A percentile compares a stretch with the other conserved stretches of the same genome.
Conservation (phyloP, 345 rosid species). For the Raphanus sativus region DNA sequence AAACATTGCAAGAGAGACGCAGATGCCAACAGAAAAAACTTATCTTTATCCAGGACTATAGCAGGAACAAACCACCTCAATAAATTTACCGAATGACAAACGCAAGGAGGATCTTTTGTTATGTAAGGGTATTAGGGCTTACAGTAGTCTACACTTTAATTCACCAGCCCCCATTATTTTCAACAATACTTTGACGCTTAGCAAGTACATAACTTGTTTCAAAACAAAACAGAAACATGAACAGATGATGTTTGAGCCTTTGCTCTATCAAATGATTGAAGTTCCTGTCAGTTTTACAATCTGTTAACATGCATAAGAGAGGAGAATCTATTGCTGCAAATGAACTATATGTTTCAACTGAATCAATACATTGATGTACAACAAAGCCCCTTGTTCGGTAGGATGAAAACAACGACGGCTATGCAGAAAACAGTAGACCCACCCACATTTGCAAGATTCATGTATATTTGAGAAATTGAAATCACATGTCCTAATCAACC, state of each 20-base stretch:
- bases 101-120: not conserved
- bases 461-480: conserved; percentile 4
- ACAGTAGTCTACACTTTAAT: conserved; percentile 3
- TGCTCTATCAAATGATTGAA: conserved; percentile 13
- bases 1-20: not conserved
- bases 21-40: conserved; percentile 18
- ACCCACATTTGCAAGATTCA: conserved; percentile 9
- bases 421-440: not conserved
- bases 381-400: conserved; percentile 8
- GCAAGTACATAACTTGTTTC: not conserved
- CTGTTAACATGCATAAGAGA: conserved; percentile 11
- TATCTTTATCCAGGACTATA: conserved; percentile 11
- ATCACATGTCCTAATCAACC: conserved; percentile 11
- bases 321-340: not conserved
- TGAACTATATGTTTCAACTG: not conserved
- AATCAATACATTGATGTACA: conserved; percentile 7
- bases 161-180: conserved; percentile 14
- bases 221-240: conserved; percentile 7
- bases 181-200: not conserved
- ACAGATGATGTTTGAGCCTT: conserved; percentile 21
- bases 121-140: not conserved
- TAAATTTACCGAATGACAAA: not conserved
- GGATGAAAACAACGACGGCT: conserved; percentile 6
- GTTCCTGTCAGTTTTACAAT: conserved; percentile 8
- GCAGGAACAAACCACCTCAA: conserved; percentile 6